phyloP scores from a whole-genome alignment of 2,329 filamentous ascomycete genomes.

The Clonostachys byssicola region DNA sequence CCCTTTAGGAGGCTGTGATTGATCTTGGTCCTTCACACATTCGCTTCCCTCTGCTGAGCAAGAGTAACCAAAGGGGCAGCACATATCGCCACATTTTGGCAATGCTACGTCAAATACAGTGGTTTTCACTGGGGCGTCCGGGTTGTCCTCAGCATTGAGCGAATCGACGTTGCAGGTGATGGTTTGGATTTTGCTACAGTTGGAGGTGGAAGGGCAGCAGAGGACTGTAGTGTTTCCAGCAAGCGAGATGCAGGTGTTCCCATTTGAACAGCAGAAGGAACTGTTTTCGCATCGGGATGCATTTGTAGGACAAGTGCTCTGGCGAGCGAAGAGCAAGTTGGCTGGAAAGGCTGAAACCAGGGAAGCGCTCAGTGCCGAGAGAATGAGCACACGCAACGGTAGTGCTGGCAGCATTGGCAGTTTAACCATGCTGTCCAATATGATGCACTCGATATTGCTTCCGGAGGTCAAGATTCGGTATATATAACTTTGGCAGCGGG shows the following conservation, averaged over 20 bases:
- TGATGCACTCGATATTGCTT: no score
- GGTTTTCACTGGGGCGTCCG: conserved; percentile 61
- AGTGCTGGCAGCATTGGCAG: not conserved
- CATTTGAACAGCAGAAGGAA: conserved; percentile 62
- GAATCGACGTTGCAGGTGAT: conserved; percentile 60
- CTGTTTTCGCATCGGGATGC: conserved; percentile 48
- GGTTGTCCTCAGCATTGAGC: conserved; percentile 55
- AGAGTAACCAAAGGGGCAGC: conserved; percentile 70
- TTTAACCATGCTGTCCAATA: no score
- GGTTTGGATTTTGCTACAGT: conserved; percentile 58
- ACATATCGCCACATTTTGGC: conserved; percentile 52
- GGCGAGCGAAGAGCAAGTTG: conserved; percentile 33
- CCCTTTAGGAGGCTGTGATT: conserved; percentile 31
- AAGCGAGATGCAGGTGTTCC: conserved; percentile 53
- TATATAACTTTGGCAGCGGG: not conserved
- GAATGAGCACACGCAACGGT: conserved; percentile 27
- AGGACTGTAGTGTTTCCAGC: conserved; percentile 63
- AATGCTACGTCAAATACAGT: conserved; percentile 54
- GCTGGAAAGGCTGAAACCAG: conserved; percentile 31
- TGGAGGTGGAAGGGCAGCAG: conserved; percentile 58
- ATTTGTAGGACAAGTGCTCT: conserved; percentile 45
- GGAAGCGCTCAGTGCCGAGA: conserved; percentile 28
- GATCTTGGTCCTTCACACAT: conserved; percentile 50
- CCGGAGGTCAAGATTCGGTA: not conserved
- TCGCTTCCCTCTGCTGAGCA: conserved; percentile 40